Conservation (phyloP, 768 basidiomycete species). For the Mycena sanguinolenta region DNA sequence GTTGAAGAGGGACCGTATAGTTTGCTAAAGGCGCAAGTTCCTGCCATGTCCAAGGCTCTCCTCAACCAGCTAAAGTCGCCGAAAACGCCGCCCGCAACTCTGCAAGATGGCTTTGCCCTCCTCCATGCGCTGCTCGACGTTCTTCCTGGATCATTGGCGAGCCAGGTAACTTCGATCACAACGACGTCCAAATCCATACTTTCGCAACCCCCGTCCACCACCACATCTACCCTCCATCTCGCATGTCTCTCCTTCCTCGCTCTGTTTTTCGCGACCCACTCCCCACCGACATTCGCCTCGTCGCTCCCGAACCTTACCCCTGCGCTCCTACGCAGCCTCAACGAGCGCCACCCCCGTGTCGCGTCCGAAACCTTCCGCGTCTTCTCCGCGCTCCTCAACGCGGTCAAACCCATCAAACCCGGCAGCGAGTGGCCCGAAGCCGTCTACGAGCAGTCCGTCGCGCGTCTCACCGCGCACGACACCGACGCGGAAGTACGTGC, state of each 20-base stretch:
- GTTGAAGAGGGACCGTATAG: constrained; percentile 80
- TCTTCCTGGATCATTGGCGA: constrained; percentile 85
- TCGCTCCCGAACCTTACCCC: constrained; percentile 80
- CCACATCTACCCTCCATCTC: constrained; percentile 85
- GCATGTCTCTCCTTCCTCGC: constrained; percentile 89
- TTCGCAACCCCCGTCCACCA: constrained; percentile 76
- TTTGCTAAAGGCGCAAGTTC: constrained; percentile 82
- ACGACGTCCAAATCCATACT: constrained; percentile 75
- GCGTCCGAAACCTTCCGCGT: constrained; percentile 90
- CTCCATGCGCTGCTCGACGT: constrained; percentile 83
- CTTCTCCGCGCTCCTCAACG: constrained; percentile 85
- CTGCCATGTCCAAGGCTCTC: constrained; percentile 82
- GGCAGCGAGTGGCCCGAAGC: constrained; percentile 74
- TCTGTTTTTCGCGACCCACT: constrained; percentile 82
- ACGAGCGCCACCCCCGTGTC: constrained; percentile 90
- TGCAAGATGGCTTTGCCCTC: constrained; percentile 89
- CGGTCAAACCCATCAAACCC: constrained; percentile 75
- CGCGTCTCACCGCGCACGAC: constrained; percentile 80
- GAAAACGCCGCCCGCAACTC: constrained; percentile 81
- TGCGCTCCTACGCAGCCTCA: constrained; percentile 78
- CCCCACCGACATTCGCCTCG: constrained; percentile 67
- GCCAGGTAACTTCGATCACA: constrained; percentile 74
- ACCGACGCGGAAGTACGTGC: constrained; percentile 93
- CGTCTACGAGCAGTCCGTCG: constrained; percentile 82
- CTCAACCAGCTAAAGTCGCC: constrained; percentile 87